These are phyloP conservation scores for Russula earlei DNA, from an alignment of 768 basidiomycete genomes.

Conservation along the genomic window DNA sequence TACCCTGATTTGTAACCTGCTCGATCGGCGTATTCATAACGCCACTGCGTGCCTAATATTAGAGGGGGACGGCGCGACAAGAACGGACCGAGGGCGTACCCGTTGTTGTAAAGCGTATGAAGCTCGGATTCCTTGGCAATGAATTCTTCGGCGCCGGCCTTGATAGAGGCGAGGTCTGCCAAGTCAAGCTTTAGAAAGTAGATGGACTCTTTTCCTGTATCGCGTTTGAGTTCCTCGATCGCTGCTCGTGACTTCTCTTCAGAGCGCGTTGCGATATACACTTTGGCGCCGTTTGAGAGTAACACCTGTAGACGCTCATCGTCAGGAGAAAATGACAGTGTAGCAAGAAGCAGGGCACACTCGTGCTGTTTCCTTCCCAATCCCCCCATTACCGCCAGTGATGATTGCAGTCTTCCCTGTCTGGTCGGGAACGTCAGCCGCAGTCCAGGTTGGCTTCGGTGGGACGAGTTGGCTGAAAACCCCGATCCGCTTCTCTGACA, in stretches of 20 bases:
- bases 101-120: background rate
- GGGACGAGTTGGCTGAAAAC: slow-evolving; percentile 6
- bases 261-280: slow-evolving; percentile 12
- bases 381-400: slow-evolving; percentile 10
- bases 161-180: background rate
- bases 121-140: slow-evolving; percentile 1
- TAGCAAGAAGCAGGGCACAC: background rate
- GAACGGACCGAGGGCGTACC: background rate
- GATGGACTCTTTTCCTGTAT: slow-evolving; percentile 8
- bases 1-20: slow-evolving; percentile 13
- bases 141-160: slow-evolving; percentile 1
- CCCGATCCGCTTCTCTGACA: background rate
- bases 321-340: too few relatives aligned
- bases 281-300: slow-evolving; percentile 13
- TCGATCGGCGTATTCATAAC: background rate
- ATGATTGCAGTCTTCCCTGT: slow-evolving; percentile 8
- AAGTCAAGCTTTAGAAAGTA: background rate
- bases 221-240: slow-evolving; percentile 5
- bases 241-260: background rate
- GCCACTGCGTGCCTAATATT: slow-evolving; percentile 1
- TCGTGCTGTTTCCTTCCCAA: slow-evolving; percentile 17
- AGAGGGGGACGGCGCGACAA: too few relatives aligned
- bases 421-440: slow-evolving; percentile 11
- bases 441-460: slow-evolving; percentile 7
- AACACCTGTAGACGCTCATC: too few relatives aligned